phyloP scores from a whole-genome alignment of 805 yeast species.

The Myxozyma neotropica region DNA sequence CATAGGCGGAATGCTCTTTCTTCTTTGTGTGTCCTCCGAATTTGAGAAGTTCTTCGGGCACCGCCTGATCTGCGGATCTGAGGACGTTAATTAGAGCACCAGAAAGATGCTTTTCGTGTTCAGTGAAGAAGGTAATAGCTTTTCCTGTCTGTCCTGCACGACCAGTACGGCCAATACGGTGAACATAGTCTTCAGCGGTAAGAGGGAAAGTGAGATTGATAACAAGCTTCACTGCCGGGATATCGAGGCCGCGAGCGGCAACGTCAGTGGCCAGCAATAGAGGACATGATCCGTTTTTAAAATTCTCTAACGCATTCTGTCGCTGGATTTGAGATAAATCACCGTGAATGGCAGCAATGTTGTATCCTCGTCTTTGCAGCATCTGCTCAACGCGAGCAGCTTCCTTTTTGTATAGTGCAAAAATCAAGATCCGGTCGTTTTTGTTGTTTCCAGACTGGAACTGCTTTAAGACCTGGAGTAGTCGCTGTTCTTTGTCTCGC shows the following conservation, averaged over 20 bases:
- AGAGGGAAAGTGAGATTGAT: constrained; percentile 94
- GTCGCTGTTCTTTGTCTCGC: constrained; percentile 72
- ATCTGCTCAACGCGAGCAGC: constrained; percentile 86
- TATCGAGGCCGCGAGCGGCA: constrained; percentile 95
- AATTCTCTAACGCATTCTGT: constrained; percentile 79
- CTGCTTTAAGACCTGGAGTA: constrained; percentile 69
- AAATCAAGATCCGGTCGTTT: constrained; percentile 83
- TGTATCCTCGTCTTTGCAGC: constrained; percentile 69
- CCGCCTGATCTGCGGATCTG: constrained; percentile 91
- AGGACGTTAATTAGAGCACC: constrained; percentile 92
- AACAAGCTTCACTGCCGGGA: constrained; percentile 94
- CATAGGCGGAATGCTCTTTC: constrained; percentile 97
- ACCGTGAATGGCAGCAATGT: constrained; percentile 94
- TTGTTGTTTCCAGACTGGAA: constrained; percentile 65
- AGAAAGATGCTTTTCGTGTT: constrained; percentile 92
- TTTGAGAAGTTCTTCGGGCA: constrained; percentile 90
- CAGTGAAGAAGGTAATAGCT: constrained; percentile 95
- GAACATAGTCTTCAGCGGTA: constrained; percentile 95
- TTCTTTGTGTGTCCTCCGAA: constrained; percentile 98
- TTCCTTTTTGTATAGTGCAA: constrained; percentile 95
- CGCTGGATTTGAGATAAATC: constrained; percentile 92
- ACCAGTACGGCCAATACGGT: constrained; percentile 97
- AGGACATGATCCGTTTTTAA: constrained; percentile 76
- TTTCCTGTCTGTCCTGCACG: constrained; percentile 95
- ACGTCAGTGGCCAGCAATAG: constrained; percentile 93